Evolutionary conservation across 495 filamentous ascomycete genomes (phyloP), one percentile per base, ranked within the genome.

Genomic region (Hyaloscypha finlandica): DNA sequence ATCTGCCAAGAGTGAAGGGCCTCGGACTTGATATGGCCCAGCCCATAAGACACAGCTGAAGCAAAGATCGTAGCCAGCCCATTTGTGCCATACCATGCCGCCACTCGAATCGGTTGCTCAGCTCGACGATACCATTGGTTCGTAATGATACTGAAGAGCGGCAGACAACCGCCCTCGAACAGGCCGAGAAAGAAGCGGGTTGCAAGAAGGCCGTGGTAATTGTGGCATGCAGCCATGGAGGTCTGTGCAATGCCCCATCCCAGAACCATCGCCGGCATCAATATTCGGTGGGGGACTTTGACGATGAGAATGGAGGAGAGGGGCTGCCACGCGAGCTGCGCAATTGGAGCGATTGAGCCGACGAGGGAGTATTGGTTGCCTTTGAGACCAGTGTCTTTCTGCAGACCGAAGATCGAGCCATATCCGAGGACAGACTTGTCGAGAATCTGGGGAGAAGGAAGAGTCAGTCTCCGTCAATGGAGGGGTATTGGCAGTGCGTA

Each of bases 401-500:
- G 76, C 20, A 90, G 75, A n/a, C 87, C 87, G 61, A 88, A 89
- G 8, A 85, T 85, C 32, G 86, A 86, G 60, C 84, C 85, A 69
- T 87, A 87, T 30, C 86, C 87, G 0, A 90, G 81, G 3, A 88
- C 84, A 1, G 83, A 76, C 73, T 89, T 90, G 78, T 90, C 87
- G 5, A 90, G 79, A 61, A 89, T 88, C 74, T 87, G 79, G n/a
- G 78, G 68, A n/a, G 25, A 25, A 52, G 48, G 25, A 22, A 54
- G 19, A 11, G 42, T 30, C 4, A 54, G 32, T 4, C 8, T 48
- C 42, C 8, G 30, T 14, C 11, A 51, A 6, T 32, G 6, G n/a
- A 19, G 25, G 11, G 57, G 25, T 25, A 25, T 25, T 35, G 35
- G 31, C 55, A 53, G n/a, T 20, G 29, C 4, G 57, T 48, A 48